Conservation (phyloP, 306 rosid species). For the Begonia fuchsioides region DNA sequence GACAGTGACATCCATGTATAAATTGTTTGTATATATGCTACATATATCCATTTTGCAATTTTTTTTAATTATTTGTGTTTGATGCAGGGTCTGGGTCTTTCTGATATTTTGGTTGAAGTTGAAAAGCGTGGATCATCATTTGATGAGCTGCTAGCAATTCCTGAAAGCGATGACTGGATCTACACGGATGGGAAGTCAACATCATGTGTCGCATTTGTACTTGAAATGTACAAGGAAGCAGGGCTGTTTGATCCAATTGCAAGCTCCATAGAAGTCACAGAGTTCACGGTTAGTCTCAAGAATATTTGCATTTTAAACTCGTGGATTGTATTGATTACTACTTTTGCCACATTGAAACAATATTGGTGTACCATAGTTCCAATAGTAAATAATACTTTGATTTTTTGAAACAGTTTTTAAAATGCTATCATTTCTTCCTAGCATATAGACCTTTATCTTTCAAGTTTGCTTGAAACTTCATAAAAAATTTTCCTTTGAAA, state of each 20-base stretch:
- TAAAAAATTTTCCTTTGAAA: constrained; percentile 15
- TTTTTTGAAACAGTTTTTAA: too few species aligned
- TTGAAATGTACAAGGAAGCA: constrained; percentile 86
- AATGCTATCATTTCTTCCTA: too few species aligned
- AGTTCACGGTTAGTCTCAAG: constrained; percentile 67
- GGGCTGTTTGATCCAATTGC: constrained; percentile 80
- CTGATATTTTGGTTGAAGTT: constrained; percentile 73
- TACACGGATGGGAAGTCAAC: constrained; percentile 88
- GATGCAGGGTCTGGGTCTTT: constrained; percentile 59
- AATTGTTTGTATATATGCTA: too few species aligned
- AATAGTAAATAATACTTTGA: too few species aligned
- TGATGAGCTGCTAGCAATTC: constrained; percentile 68
- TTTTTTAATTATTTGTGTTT: constrained; percentile 12
- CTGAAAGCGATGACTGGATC: constrained; percentile 88
- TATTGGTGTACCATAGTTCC: too few species aligned
- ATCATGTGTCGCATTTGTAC: constrained; percentile 78
- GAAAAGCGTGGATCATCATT: constrained; percentile 81
- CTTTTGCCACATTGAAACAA: background rate
- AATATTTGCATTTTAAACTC: constrained; percentile 6
- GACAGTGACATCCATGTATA: too few species aligned
- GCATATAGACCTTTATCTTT: background rate
- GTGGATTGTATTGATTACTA: background rate
- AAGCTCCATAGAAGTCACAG: constrained; percentile 81
- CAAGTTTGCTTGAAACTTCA: background rate
- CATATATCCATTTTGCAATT: background rate